Percentiles rank a stretch among this genome's conserved stretches.
phyloP scores from a whole-genome alignment of 805 yeast species.

The Peterozyma toletana region DNA sequence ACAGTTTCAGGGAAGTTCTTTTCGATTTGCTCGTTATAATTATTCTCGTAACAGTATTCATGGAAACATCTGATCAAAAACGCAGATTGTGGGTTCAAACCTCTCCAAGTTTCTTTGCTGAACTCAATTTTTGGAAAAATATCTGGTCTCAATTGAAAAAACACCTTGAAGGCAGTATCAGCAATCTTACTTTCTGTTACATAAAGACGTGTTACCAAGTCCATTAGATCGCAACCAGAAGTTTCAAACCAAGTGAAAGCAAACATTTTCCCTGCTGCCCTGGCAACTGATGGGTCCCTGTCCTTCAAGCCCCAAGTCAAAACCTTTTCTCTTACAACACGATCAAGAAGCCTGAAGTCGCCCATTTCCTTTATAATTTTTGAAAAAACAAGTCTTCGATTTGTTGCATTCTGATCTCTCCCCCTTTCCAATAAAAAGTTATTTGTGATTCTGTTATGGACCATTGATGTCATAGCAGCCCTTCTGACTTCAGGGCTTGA shows the following conservation, averaged over 20 bases:
- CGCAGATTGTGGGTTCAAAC: constrained; percentile 66
- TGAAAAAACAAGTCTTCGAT: constrained; percentile 67
- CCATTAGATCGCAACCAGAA: constrained; percentile 63
- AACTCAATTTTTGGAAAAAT: constrained; percentile 52
- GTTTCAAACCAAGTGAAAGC: constrained; percentile 65
- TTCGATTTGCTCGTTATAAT: constrained; percentile 50
- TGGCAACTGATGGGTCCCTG: constrained; percentile 66
- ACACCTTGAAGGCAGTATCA: constrained; percentile 53
- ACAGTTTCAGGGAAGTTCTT: constrained; percentile 74
- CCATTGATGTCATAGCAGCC: constrained; percentile 70
- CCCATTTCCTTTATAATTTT: constrained; percentile 62
- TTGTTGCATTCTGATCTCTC: constrained; percentile 65
- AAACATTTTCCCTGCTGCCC: constrained; percentile 67
- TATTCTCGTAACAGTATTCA: constrained; percentile 51
- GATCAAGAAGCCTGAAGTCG: constrained; percentile 44
- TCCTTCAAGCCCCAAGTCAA: constrained; percentile 84
- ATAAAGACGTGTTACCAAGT: constrained; percentile 63
- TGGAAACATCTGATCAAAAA: constrained; percentile 65
- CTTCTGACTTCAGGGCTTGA: constrained; percentile 84
- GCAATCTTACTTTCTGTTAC: constrained; percentile 65
- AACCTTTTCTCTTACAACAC: constrained; percentile 54
- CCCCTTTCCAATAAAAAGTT: constrained; percentile 71
- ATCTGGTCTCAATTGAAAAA: constrained; percentile 59
- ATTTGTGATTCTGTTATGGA: constrained; percentile 43
- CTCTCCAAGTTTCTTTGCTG: constrained; percentile 60